A percentile compares a stretch with the other conserved stretches of the same genome.
phyloP scores from a whole-genome alignment of 1,139 yeast genomes.

The Kluyveromyces sp. region DNA sequence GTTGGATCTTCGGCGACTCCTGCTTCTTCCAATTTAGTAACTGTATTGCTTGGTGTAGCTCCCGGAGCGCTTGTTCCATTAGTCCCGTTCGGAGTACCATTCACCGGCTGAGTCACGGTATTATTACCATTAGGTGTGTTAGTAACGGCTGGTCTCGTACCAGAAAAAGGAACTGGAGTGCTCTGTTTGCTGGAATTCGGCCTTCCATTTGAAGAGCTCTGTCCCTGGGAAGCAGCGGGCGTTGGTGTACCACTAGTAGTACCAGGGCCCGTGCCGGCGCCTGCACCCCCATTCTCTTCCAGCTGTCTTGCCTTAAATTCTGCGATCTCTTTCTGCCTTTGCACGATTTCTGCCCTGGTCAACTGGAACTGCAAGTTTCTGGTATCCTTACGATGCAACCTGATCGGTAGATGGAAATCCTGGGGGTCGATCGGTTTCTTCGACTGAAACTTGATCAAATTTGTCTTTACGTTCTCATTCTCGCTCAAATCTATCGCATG shows the following conservation, averaged over 20 bases:
- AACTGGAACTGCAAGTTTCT: constrained; percentile 80
- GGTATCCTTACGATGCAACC: constrained; percentile 90
- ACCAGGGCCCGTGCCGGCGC: constrained; percentile 7
- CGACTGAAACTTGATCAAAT: constrained; percentile 74
- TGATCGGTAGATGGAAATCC: constrained; percentile 72
- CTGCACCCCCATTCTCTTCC: constrained; percentile 10
- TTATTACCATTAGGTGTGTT: background rate
- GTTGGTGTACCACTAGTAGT: constrained; percentile 6
- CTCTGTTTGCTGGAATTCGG: background rate
- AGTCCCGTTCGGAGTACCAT: background rate
- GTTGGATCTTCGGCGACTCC: constrained; percentile 33
- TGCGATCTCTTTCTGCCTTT: constrained; percentile 38
- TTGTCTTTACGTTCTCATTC: constrained; percentile 66
- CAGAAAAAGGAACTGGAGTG: background rate
- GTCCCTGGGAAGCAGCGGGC: constrained; percentile 1
- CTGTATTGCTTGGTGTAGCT: constrained; percentile 1
- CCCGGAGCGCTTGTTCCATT: background rate
- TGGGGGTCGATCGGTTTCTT: constrained; percentile 65
- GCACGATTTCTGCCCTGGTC: constrained; percentile 55
- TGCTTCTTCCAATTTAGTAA: constrained; percentile 29
- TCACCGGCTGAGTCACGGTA: background rate
- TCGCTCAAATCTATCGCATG: constrained; percentile 71
- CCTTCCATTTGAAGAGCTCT: background rate
- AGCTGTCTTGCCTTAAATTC: constrained; percentile 32
- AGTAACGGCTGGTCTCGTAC: background rate